Conservation (phyloP, 1,139 yeast species). For the Taphrina pruni region DNA sequence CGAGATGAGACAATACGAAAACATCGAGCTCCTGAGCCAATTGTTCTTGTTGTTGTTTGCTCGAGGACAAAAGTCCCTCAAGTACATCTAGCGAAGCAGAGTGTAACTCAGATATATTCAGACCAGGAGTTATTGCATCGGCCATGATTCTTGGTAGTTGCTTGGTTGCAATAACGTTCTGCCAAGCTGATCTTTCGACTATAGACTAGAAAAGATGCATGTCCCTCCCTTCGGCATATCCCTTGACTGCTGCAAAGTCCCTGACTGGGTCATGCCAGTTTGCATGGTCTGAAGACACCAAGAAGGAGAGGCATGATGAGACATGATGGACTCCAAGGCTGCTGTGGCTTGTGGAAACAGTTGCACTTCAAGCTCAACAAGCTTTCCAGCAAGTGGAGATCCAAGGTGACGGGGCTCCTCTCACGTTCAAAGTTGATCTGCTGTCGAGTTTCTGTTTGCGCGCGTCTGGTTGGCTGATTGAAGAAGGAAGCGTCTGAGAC, state of each 20-base stretch:
- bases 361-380: no score
- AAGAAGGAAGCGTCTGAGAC: not conserved
- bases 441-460: slow-evolving; percentile 19
- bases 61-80: slow-evolving; percentile 4
- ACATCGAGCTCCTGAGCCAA: slow-evolving; percentile 10
- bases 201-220: no score
- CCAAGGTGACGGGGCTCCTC: slow-evolving; percentile 7
- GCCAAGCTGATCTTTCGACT: no score
- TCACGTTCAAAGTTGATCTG: slow-evolving; percentile 5
- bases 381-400: not conserved
- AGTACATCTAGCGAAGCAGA: slow-evolving; percentile 20
- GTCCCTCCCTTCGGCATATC: no score
- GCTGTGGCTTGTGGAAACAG: not conserved
- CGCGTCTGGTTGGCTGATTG: not conserved
- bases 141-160: no score
- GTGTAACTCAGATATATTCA: not conserved
- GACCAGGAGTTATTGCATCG: not conserved
- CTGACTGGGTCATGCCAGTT: no score
- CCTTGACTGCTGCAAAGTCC: no score
- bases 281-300: no score
- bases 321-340: not conserved
- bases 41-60: slow-evolving; percentile 3
- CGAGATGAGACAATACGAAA: slow-evolving; percentile 5
- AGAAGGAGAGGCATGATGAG: not conserved
- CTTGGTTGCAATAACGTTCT: no score